Evolutionary conservation across 2,329 filamentous ascomycete genomes (phyloP), one percentile per base, ranked within the genome.

Genomic region (Myriosclerotinia duriaeana): DNA sequence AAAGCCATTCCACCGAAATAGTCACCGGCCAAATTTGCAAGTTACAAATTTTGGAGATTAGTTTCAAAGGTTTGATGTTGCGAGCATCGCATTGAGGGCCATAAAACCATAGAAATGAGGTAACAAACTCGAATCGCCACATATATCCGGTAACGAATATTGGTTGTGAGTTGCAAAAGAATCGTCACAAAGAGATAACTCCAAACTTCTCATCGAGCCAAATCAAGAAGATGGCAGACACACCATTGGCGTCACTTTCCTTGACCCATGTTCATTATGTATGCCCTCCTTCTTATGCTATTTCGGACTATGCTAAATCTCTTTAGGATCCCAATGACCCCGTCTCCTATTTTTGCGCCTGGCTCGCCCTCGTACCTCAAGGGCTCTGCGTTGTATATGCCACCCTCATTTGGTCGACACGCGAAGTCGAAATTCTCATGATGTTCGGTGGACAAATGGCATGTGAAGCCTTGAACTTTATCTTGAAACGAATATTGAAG

Each of bases 191-290:
- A 22, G 20, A 9, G 12, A 38, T 48, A 12, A 5, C 34, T 50
- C 26, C 8, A 17, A 22, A 50, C 4, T 11, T 38, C 20, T 9
- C 30, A 20, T 30, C 14, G 42, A 40, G 20, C 48, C 8, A 36
- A 22, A 50, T 36, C n/a, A 59, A 40, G 11, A 71, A 50, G 66
- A 77, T 77, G 75, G 70, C 72, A 73, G 80, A 83, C 70, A 75
- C 76, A 50, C 87, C 91, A 52, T 82, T 98, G 66, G 92, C 93
- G 62, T 98, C 94, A 34, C 85, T 99, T 69, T 97, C 94, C 62
- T 81, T 99, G 72, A 98, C 95, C 14, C 94, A 98, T 80, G 93
- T 98, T 73, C 92, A 95, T 82, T 98, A 98, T 84, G 93, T 96
- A 80, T 76, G 87, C 6, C 44, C 44, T 9, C 17, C 44, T 6